These are phyloP conservation scores for Corylus avellana DNA, from an alignment of 306 rosid genomes.

Conservation along the genomic window DNA sequence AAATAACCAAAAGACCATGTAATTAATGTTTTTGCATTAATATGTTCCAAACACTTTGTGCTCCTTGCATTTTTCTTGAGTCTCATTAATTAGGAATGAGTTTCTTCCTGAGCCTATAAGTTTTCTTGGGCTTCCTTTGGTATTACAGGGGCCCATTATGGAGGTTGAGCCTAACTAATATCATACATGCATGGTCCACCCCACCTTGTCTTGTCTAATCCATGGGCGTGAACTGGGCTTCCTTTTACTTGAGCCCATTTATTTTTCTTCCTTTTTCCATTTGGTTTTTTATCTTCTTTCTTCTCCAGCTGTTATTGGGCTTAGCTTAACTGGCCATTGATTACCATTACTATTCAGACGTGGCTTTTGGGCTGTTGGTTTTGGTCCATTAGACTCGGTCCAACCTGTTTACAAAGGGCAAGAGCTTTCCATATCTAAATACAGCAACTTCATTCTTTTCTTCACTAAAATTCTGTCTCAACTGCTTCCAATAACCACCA, in stretches of 20 bases:
- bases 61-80: not conserved
- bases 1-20: not conserved
- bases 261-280: not conserved
- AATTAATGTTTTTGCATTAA: not conserved
- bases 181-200: not conserved
- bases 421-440: not conserved
- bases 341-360: not conserved
- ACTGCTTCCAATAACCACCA: too few relatives aligned
- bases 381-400: not conserved
- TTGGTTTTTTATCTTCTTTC: not conserved
- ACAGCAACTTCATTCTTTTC: not conserved
- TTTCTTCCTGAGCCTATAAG: not conserved
- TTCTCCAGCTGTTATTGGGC: not conserved
- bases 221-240: not conserved
- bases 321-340: not conserved
- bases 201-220: not conserved
- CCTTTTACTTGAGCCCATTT: not conserved
- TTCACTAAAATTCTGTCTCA: too few relatives aligned
- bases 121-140: not conserved
- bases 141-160: not conserved
- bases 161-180: not conserved
- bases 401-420: not conserved
- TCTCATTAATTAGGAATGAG: not conserved
- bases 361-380: too few relatives aligned
- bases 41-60: not conserved